phyloP scores from a whole-genome alignment of 2,329 filamentous ascomycete species.

The Fusarium tjaetaba region DNA sequence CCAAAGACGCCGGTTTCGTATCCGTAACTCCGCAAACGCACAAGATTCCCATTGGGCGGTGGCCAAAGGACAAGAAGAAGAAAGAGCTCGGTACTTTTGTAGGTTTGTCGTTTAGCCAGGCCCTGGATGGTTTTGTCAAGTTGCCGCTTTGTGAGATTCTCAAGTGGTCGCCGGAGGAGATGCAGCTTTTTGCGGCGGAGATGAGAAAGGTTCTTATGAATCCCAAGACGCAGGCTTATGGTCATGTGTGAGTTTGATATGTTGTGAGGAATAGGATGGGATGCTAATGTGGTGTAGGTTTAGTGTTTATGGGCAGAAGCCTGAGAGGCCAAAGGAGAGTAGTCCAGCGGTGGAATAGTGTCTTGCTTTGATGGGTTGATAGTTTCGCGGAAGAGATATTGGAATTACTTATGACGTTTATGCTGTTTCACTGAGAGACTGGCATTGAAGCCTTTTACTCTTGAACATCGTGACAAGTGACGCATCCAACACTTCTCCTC shows the following conservation, averaged over 20 bases:
- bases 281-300: constrained; percentile 12
- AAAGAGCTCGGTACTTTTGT: constrained; percentile 40
- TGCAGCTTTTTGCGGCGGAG: constrained; percentile 37
- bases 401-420: background rate
- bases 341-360: background rate
- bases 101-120: constrained; percentile 36
- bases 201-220: constrained; percentile 31
- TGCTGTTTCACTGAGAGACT: fast-evolving
- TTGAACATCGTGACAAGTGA: fast-evolving
- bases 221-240: constrained; percentile 26
- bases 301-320: constrained; percentile 34
- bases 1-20: constrained; percentile 16
- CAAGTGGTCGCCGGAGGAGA: constrained; percentile 30
- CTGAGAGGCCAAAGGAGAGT: background rate
- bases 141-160: constrained; percentile 37
- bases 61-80: constrained; percentile 36
- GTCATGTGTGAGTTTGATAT: constrained; percentile 21
- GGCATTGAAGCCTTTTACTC: no score
- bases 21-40: constrained; percentile 12
- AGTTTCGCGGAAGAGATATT: fast-evolving
- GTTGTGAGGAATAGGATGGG: fast-evolving
- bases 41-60: constrained; percentile 33
- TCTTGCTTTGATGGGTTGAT: fast-evolving
- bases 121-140: constrained; percentile 37
- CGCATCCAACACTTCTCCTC: fast-evolving